Base-by-base conservation (phyloP, 768 basidiomycete species). In the Serendipita indica region DNA sequence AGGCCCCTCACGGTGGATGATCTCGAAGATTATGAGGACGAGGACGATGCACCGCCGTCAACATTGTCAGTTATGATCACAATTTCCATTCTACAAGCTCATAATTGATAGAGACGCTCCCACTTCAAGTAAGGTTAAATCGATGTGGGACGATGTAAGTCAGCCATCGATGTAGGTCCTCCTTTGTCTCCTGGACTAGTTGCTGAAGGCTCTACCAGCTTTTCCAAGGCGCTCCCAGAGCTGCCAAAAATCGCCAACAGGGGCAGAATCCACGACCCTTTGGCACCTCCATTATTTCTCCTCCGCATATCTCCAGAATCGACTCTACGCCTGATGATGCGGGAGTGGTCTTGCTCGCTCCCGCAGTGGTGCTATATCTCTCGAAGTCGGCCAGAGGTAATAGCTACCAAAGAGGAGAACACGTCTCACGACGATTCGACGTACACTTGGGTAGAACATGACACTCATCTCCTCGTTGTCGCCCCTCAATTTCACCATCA, bases 1-100 rank as follows among this genome's bases (percentile, higher is more conserved):
- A 39, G 37, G 37, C 37, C 37, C 13, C 13, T 18, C 37, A 20
- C 45, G 25, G 13, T 46, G 32, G 49, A 27, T 10, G 49, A 54
- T 18, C 49, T 54, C 10, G 49, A 54, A 28, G 49, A 54, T 54
- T 54, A 54, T 33, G 49, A 54, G 32, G 49, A 54, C 10, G 49
- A 25, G 22, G 49, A 54, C 16, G 49, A 54, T 7, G 10, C 35
- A n/a, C 35, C n/a, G 35, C 10, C 10, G 35, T n/a, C n/a, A 37
- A n/a, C 10, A 10, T 10, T n/a, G 35, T 37, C n/a, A n/a, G 35
- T 37, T 37, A 10, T 37, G 35, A 10, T 10, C 35, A 10, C 35
- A 37, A 37, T 37, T 37, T 37, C n/a, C 10, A 37, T 37, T 37
- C 35, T 37, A 37, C 35, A 37, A n/a, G n/a, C n/a, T n/a, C n/a